Base-by-base conservation (phyloP, 768 basidiomycete species). In the Lactarius hengduanensis region DNA sequence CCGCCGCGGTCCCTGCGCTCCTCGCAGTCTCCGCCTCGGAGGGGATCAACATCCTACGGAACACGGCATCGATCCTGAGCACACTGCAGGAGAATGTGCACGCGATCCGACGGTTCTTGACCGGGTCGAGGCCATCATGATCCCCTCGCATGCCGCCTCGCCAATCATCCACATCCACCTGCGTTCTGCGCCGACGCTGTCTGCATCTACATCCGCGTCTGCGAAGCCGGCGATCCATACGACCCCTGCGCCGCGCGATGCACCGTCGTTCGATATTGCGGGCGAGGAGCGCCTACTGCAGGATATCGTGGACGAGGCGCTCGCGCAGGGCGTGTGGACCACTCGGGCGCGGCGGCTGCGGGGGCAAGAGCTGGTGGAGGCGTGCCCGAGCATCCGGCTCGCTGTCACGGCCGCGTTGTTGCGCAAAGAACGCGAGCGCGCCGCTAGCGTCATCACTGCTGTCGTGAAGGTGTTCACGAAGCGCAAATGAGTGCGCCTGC, bases 361-460 rank as follows among this genome's bases (percentile, higher is more conserved):
- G 57, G 87, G 88, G 6, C 95, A 97, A 77, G 96, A 99, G 81
- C 78, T 85, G 69, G 79, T 84, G 20, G 94, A 96, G 75, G 82
- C 86, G 20, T 81, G 88, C 56, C 94, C 97, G 43, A 92, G 90
- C 71, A 86, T 98, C 66, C 84, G 92, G 67, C 78, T 98, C n/a
- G 89, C 90, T 28, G 78, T 96, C 68, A 89, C 85, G 6, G 84
- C 87, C 18, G 93, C 86, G 16, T 75, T 98, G 70, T 87, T 87
- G 32, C 90, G 82, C 83, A 96, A 96, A 79, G 97, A 98, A 72
- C 85, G 88, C 62, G 95, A 97, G 82, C 96, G 94, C 80, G 91
- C 95, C 3, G 86, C 88, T 7, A 78, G 78, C 26, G 83, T 90
- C 22, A 76, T 99, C 64, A 92, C 89, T 78, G 80, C 81, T 34